A percentile compares a stretch with the other conserved stretches of the same genome.
phyloP scores from a whole-genome alignment of 306 rosid species.

The Urtica urens region DNA sequence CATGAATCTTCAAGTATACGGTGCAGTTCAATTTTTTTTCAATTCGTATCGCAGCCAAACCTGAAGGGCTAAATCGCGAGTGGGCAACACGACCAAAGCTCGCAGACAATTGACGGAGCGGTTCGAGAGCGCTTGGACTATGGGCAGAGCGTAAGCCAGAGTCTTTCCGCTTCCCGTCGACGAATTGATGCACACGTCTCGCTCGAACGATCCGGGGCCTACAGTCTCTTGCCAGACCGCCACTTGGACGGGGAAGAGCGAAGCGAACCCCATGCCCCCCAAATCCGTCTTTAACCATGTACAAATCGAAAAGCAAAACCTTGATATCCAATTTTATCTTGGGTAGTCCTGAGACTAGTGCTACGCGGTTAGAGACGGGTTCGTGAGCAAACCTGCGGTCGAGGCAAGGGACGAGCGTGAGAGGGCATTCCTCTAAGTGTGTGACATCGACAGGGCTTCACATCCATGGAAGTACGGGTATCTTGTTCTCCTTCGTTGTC shows the following conservation, averaged over 20 bases:
- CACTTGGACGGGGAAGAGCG: constrained; percentile 68
- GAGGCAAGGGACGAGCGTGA: constrained; percentile 42
- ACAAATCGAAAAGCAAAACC: background rate
- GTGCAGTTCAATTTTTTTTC: too few species aligned
- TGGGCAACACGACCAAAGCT: constrained; percentile 75
- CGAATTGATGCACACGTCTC: constrained; percentile 77
- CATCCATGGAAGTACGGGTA: constrained; percentile 82
- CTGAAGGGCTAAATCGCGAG: constrained; percentile 86
- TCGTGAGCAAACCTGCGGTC: constrained; percentile 28
- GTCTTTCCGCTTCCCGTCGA: constrained; percentile 96
- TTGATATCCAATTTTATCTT: background rate
- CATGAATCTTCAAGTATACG: too few species aligned
- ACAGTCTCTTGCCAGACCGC: constrained; percentile 80
- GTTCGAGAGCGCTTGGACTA: constrained; percentile 53
- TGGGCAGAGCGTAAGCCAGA: constrained; percentile 79
- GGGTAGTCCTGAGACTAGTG: background rate
- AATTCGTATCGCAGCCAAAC: too few species aligned
- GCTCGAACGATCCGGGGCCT: constrained; percentile 68
- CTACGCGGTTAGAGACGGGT: too few species aligned
- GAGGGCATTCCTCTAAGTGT: constrained; percentile 33
- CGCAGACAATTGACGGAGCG: constrained; percentile 47
- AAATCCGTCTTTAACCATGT: constrained; percentile 43
- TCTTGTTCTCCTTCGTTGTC: constrained; percentile 30
- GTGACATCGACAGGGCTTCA: constrained; percentile 61
- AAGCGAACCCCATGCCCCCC: constrained; percentile 42